Base-by-base conservation (phyloP, 1,139 yeast genomes). In the Saccharomyces hybrid region DNA sequence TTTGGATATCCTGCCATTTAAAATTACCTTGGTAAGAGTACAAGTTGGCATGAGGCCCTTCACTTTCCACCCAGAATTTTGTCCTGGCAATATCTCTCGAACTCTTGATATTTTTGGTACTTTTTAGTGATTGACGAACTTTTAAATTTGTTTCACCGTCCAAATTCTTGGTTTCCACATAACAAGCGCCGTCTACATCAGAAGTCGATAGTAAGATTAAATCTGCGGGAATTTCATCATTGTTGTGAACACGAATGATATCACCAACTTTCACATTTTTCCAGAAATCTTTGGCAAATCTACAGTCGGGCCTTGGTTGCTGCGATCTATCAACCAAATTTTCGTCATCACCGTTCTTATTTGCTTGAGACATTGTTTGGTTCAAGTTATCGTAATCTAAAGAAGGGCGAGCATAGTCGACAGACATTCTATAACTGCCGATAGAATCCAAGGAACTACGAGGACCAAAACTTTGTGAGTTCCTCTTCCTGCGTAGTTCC, bases 71-170 rank as follows among this genome's bases (percentile, higher is more conserved):
- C 86, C 90, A 83, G 66, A 90, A 88, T 64, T 80, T 82, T 34
- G 89, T 78, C 62, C 83, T 79, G 52, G 85, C 84, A 58, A 91
- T 79, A 68, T 91, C 97, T 24, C 77, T 73, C 0, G 95, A 77
- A 63, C 82, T 90, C 61, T 77, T 79, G 56, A 88, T 73, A 9
- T 74, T 69, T 38, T 82, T 79, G 16, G 95, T 90, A 64, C 89
- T 82, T 58, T 82, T 80, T 55, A 93, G 73, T 8, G 95, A 83
- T 60, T 82, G 84, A 59, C 89, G 86, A 51, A 83, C 81, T 70
- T 93, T 93, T 69, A 93, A 78, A 69, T 93, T 93, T 5, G 97
- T 89, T 73, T 93, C 99, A 69, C 99, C 99, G 72, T 93, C 98
- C 64, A 93, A 78, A 70, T 93, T 93, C 66, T 90, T 91, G 1